Base-by-base conservation (phyloP, 306 rosid species). In the Vigna radiata region DNA sequence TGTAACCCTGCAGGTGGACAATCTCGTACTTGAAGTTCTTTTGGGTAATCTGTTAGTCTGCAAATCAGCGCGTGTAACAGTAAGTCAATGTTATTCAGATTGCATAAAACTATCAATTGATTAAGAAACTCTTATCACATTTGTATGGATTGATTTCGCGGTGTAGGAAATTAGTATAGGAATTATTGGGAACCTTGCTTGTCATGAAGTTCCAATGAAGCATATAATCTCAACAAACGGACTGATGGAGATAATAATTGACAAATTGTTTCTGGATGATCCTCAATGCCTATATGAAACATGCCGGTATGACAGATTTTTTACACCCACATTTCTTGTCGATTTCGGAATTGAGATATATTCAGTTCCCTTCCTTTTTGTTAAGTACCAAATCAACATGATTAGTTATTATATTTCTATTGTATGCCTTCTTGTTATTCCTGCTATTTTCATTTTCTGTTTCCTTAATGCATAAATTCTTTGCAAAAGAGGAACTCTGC, bases 161-260 rank as follows among this genome's bases (percentile, higher is more conserved):
- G 64, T 81, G 76, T 86, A 95, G 98, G 98, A 95, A 77, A 89
- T 92, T 81, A 50, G 80, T 82, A 79, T 89, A 36, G 98, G 97
- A 75, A 89, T 95, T 72, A 83, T 93, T 53, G 97, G 96, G 80
- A 95, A 95, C 85, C 91, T 92, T 63, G 95, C 96, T 52, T 95
- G 97, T 83, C 96, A 95, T 52, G 92, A 92, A 79, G 84, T 72
- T 82, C 91, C 81, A 16, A 80, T 89, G 92, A 83, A 86, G 78
- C 85, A 18, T 54, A 66, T 95, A 74, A 80, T 86, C 75, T 79
- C 87, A 4, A 84, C 88, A 70, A 81, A 86, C 60, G 91, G 91
- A 82, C 78, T 95, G 79, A 72, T 86, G 66, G 91, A 85, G 71
- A 72, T 68, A 37, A 82, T 92, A 73, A 88, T 90, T 67, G 85